Evolutionary conservation across 345 rosid genomes (phyloP), one percentile per base, ranked within the genome.

Genomic region (Citrus mangshanensis): DNA sequence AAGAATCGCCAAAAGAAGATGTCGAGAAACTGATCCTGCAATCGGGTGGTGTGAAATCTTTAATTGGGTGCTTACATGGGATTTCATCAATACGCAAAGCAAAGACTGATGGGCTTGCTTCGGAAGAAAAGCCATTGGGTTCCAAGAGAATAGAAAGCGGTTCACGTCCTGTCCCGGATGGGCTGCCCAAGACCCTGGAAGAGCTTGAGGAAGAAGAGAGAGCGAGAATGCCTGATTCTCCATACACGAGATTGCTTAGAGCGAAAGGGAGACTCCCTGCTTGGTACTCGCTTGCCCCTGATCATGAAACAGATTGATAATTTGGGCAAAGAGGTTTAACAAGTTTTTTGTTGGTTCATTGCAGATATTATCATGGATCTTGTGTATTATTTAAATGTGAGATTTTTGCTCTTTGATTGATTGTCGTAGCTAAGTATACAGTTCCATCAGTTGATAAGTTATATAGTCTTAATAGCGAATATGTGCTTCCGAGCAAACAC

Each of bases 161-260:
- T 42, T 77, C 42, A 24, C 32, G 83, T 77, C 98, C 92, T 24
- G 68, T 90, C 13, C 98, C 97, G 1, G 98, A 95, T 69, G 97
- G 97, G 68, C 80, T 95, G 68, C 98, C 98, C 6, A 95, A 89
- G 79, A 82, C 97, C 1, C 80, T 51, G 74, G 87, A 88, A 62
- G 98, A 95, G 82, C 51, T 95, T 21, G 94, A 93, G 37, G 97
- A 93, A 85, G 98, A 93, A 88, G 98, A 92, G 82, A 86, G 70
- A 40, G 88, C 81, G 22, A 92, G 76, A 82, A 86, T 93, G 98
- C 94, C 95, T 0, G 98, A 95, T 79, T 93, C 97, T 0, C 82
- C 91, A 2, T 93, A 56, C 80, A 95, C 98, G 1, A 86, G 86
- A 74, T 72, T 95, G 83, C 97, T 95, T 73, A 87, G 98, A 79